Percentiles rank a stretch among this genome's conserved stretches.
Conservation (phyloP, 352 stramenopile species). For the Phytophthora parvispora region DNA sequence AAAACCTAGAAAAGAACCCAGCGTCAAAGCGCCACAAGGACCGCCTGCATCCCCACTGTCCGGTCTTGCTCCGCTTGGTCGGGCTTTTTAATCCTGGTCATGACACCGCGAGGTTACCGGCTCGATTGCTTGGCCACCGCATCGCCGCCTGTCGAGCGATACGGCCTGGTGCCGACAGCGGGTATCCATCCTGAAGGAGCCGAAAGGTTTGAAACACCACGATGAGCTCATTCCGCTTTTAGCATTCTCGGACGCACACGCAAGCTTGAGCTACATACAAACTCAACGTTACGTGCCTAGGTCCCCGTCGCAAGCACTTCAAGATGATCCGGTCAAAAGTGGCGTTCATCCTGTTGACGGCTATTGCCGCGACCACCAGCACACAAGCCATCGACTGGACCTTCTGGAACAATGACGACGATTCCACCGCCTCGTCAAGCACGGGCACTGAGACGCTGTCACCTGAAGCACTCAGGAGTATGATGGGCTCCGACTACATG, state of each 20-base stretch:
- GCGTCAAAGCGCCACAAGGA: neutral
- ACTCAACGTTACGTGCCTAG: slow-evolving; percentile 1
- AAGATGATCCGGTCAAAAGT: slow-evolving; percentile 27
- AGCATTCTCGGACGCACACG: slow-evolving; percentile 20
- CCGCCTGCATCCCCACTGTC: neutral
- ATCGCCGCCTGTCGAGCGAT: slow-evolving; percentile 13
- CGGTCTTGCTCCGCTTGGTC: slow-evolving; percentile 10
- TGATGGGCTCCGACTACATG: slow-evolving; percentile 42
- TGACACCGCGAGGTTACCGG: slow-evolving; percentile 20
- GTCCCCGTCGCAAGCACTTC: slow-evolving; percentile 10
- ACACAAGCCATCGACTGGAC: slow-evolving; percentile 43
- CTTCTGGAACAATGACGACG: slow-evolving; percentile 40
- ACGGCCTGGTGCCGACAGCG: slow-evolving; percentile 9
- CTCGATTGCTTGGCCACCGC: slow-evolving; percentile 20
- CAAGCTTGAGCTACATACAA: slow-evolving; percentile 2
- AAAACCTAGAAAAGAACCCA: slow-evolving; percentile 11
- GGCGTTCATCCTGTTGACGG: slow-evolving; percentile 10
- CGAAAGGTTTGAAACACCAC: slow-evolving; percentile 10
- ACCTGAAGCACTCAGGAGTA: slow-evolving; percentile 25
- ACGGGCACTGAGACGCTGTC: slow-evolving; percentile 18
- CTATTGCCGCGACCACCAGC: slow-evolving; percentile 17
- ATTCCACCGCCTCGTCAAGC: slow-evolving; percentile 12
- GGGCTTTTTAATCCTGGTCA: slow-evolving; percentile 23
- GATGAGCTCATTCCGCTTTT: slow-evolving; percentile 36
- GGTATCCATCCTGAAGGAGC: slow-evolving; percentile 8